Base-by-base conservation (phyloP, 495 filamentous ascomycete species). In the Corynascus novoguineensis region DNA sequence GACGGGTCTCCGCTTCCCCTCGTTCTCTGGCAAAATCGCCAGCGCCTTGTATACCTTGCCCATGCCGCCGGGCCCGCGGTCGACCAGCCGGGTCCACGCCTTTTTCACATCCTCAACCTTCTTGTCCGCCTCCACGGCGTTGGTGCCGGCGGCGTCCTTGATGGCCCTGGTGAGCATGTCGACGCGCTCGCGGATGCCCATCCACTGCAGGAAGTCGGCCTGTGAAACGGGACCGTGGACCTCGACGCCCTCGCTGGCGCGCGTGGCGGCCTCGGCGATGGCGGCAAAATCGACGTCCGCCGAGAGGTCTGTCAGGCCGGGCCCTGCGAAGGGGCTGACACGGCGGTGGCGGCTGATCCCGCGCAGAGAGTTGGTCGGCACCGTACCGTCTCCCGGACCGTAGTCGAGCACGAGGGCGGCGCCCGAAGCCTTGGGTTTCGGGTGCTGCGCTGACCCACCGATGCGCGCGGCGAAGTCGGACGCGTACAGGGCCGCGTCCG, bases 351-450 rank as follows among this genome's bases (percentile, higher is more conserved):
- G 66, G 35, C 83, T 77, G 69, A 98, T 96, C 12, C 93, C 93
- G 27, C 93, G 87, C 11, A 98, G 78, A 0, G 89, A 90, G 76
- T 92, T 92, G 29, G 84, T 75, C 0, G 93, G 93, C 46, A 97
- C 85, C 0, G 86, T 86, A 49, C 70, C 70, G 48, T 80, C 75
- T 21, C 81, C 55, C 2, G 92, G 89, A 2, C 93, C 93, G 74
- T 97, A 98, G 73, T 98, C 93, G 56, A 98, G 81, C 60, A 98
- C 89, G 15, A 98, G 73, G 1, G 92, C 92, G 14, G 89, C 91
- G 47, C 93, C 93, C 3, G 84, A 87, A 6, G 90, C 83, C 1
- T 58, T 60, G 11, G 75, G 66, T 62, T 90, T 91, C 15, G 81
- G 75, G 44, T 71, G 68, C 4, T 72, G 44, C 4, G 77, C 64